Evolutionary conservation across 768 basidiomycete genomes (phyloP), one percentile per base, ranked within the genome.

Genomic region (Lenzites betulinus): DNA sequence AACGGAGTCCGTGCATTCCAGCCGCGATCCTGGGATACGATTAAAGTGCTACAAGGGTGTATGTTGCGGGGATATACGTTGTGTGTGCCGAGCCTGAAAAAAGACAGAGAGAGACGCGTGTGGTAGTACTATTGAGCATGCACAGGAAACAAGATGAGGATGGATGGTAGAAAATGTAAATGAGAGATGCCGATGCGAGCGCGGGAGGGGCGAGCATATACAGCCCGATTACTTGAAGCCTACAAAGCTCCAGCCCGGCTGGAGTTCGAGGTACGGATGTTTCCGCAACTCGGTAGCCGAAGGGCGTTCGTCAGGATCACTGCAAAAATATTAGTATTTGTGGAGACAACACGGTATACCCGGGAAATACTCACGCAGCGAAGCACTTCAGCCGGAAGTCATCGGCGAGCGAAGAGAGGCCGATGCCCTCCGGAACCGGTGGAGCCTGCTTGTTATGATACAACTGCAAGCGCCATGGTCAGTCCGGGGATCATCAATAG

Each of bases 331-430:
- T 58, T 26, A 41, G 51, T 28, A 25, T 46, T 7, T 46, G 20
- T 9, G 18, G 20, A 7, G 7, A 28, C 43, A 50, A 13, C 39
- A 28, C n/a, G 25, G 6, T 30, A 20, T 2, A 47, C 51, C 36
- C 30, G 50, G n/a, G 7, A n/a, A 43, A 20, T 28, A 74, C 90
- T 66, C 70, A 93, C 93, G 93, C 87, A 3, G 92, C 89, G 70
- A 98, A 94, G 74, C 97, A 98, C 69, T 86, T 87, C 52, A 79
- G 79, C 66, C 96, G 82, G 75, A 99, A 97, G 70, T 96, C 90
- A 63, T 90, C 82, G 11, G 90, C 95, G 50, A 87, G 79, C 25
- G 82, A 76, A 20, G 91, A 88, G 51, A 98, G 75, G 2, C 81
- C 75, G 50, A 98, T 85, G 56, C 92, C 90, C 18, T 87, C 82